Percentiles rank a stretch among this genome's conserved stretches.
These are phyloP conservation scores for Osmanthus fragrans DNA, from an alignment of 257 asterid genomes.

Conservation along the genomic window DNA sequence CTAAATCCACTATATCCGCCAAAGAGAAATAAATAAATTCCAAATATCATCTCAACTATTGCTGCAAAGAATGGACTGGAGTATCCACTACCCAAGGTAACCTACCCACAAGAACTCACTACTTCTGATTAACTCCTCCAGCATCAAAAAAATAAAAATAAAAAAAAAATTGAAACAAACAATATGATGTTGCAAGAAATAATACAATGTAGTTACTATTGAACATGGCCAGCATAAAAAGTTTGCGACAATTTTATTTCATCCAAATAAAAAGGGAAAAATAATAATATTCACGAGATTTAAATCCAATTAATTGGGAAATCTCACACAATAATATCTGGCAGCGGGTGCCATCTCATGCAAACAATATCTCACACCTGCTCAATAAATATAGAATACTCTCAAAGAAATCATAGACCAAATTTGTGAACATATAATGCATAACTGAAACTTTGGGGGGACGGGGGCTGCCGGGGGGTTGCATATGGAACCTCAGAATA, in stretches of 20 bases:
- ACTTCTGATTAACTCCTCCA: not conserved
- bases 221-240: not conserved
- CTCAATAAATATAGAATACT: too few species aligned
- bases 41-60: not conserved
- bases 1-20: not conserved
- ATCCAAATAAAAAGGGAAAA: not conserved
- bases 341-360: not conserved
- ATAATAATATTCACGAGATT: too few species aligned
- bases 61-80: not conserved
- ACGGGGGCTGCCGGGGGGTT: too few species aligned
- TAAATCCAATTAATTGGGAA: not conserved
- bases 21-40: not conserved
- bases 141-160: too few species aligned
- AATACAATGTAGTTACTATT: not conserved
- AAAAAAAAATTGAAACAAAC: not conserved
- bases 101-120: too few species aligned
- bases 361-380: not conserved
- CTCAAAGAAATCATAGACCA: not conserved
- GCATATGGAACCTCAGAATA: not conserved
- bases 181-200: not conserved
- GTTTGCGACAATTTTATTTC: too few species aligned
- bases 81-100: not conserved
- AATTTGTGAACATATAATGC: not conserved
- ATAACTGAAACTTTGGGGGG: not conserved
- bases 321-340: not conserved